Evolutionary conservation across 1,139 yeast species (phyloP).

Genomic region (Debaryomyces fabryi): DNA sequence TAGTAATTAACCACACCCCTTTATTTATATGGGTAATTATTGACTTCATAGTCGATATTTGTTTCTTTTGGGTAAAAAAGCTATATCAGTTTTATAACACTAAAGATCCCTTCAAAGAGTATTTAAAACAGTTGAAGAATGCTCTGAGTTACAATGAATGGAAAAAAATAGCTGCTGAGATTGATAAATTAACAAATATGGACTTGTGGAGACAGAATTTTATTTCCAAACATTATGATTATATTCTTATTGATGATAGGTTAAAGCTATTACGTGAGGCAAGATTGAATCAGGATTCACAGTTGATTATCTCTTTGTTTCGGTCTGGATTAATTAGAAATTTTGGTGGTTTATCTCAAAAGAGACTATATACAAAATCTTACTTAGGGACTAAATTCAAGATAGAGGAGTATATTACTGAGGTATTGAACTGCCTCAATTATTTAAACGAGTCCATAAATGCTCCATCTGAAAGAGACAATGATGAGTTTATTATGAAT

Average conservation of each 20-base stretch:
- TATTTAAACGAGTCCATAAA: slow-evolving; percentile 47
- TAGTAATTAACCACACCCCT: slow-evolving; percentile 54
- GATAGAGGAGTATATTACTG: slow-evolving; percentile 84
- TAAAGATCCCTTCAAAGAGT: slow-evolving; percentile 45
- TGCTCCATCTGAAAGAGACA: slow-evolving; percentile 25
- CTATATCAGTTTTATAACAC: slow-evolving; percentile 40
- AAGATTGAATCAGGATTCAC: slow-evolving; percentile 58
- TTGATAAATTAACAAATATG: slow-evolving; percentile 69
- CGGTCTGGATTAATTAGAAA: slow-evolving; percentile 85
- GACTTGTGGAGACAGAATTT: slow-evolving; percentile 88
- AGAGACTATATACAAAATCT: slow-evolving; percentile 75
- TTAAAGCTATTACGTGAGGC: slow-evolving; percentile 65
- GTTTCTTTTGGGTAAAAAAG: slow-evolving; percentile 58
- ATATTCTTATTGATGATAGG: slow-evolving; percentile 75
- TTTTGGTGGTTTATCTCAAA: slow-evolving; percentile 88
- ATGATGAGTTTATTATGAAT: slow-evolving; percentile 44
- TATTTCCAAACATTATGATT: slow-evolving; percentile 81
- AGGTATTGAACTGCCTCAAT: slow-evolving; percentile 71
- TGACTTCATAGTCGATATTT: slow-evolving; percentile 61
- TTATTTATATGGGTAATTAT: slow-evolving; percentile 60
- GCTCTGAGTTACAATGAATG: slow-evolving; percentile 61
- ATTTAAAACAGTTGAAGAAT: slow-evolving; percentile 40
- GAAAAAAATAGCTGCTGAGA: slow-evolving; percentile 58
- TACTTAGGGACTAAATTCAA: slow-evolving; percentile 85
- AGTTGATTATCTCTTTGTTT: slow-evolving; percentile 64